Percentiles rank a stretch among this genome's conserved stretches.
These are phyloP conservation scores for Cryptococcus depauperatus DNA, from an alignment of 1,284 basidiomycete genomes.

Conservation along the genomic window DNA sequence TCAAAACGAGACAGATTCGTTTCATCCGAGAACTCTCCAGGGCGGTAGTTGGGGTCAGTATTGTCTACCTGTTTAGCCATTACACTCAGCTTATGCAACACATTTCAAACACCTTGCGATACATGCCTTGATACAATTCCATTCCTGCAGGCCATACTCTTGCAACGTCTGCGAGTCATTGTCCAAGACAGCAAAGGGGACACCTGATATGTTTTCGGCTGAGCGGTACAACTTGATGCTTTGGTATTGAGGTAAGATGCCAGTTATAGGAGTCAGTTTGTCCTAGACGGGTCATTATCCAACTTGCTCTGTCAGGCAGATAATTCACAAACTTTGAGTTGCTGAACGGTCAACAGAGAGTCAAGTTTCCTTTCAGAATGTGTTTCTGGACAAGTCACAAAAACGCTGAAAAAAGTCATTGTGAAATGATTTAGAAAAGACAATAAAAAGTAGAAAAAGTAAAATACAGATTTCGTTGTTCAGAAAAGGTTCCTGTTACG, in stretches of 20 bases:
- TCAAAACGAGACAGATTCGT: slow-evolving; percentile 90
- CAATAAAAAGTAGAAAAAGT: too few species aligned
- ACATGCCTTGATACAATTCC: slow-evolving; percentile 56
- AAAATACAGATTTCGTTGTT: too few species aligned
- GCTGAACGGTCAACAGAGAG: slow-evolving; percentile 59
- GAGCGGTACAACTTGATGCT: slow-evolving; percentile 57
- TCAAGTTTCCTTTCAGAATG: slow-evolving; percentile 76
- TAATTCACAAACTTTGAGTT: slow-evolving; percentile 59
- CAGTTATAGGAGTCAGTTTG: slow-evolving; percentile 85
- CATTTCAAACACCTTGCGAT: too few species aligned
- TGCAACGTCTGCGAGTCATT: slow-evolving; percentile 63
- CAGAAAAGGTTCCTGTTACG: too few species aligned
- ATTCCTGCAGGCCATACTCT: slow-evolving; percentile 57
- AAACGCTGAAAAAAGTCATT: slow-evolving; percentile 53
- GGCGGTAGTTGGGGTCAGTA: slow-evolving; percentile 57
- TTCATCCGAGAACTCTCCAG: slow-evolving; percentile 63
- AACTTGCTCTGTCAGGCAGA: background rate
- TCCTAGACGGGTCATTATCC: slow-evolving; percentile 47
- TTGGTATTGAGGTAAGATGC: slow-evolving; percentile 69
- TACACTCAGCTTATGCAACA: too few species aligned
- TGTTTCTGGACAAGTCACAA: slow-evolving; percentile 76
- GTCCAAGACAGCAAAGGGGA: slow-evolving; percentile 53
- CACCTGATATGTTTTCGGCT: slow-evolving; percentile 46
- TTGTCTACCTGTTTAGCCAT: slow-evolving; percentile 63
- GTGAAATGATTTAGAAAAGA: too few species aligned